Conservation (phyloP, 75 land plant species). For the Selaginella tamariscina region DNA sequence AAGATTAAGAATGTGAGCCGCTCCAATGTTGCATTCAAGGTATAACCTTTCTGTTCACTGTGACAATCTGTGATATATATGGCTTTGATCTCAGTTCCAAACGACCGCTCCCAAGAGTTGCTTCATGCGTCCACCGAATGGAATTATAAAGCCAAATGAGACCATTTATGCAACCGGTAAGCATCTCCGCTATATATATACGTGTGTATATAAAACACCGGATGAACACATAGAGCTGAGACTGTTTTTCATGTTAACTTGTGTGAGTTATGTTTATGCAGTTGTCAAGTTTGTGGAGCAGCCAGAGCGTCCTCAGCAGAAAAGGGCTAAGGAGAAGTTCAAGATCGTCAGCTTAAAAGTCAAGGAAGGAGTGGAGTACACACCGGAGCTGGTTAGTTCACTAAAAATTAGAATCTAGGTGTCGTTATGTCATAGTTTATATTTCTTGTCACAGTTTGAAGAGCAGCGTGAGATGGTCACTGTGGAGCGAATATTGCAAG, state of each 20-base stretch:
- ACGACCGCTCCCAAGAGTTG: slow-evolving; percentile 97
- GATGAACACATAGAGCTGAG: too few species aligned
- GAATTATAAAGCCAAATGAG: slow-evolving; percentile 73
- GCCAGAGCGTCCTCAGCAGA: slow-evolving; percentile 11
- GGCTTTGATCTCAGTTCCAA: slow-evolving; percentile 54
- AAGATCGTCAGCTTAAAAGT: slow-evolving; percentile 10
- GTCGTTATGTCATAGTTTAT: not conserved
- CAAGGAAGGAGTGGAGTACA: slow-evolving; percentile 9
- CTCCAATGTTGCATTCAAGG: slow-evolving; percentile 92
- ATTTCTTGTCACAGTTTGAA: slow-evolving; percentile 42
- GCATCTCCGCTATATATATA: not conserved
- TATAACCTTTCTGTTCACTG: slow-evolving; percentile 15
- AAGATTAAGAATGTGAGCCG: slow-evolving; percentile 78
- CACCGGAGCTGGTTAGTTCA: slow-evolving; percentile 2
- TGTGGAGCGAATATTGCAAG: slow-evolving; percentile 62
- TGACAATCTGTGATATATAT: not conserved
- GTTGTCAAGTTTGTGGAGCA: slow-evolving; percentile 13
- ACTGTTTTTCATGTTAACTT: not conserved
- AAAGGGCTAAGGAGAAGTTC: slow-evolving; percentile 4
- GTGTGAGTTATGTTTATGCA: not conserved
- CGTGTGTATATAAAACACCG: too few species aligned
- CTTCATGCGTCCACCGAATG: slow-evolving; percentile 95
- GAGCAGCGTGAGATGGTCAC: slow-evolving; percentile 71
- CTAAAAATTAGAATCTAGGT: not conserved
- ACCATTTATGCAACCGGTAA: slow-evolving; percentile 71